Conservation (phyloP, 768 basidiomycete genomes). For the Boletales sp. region DNA sequence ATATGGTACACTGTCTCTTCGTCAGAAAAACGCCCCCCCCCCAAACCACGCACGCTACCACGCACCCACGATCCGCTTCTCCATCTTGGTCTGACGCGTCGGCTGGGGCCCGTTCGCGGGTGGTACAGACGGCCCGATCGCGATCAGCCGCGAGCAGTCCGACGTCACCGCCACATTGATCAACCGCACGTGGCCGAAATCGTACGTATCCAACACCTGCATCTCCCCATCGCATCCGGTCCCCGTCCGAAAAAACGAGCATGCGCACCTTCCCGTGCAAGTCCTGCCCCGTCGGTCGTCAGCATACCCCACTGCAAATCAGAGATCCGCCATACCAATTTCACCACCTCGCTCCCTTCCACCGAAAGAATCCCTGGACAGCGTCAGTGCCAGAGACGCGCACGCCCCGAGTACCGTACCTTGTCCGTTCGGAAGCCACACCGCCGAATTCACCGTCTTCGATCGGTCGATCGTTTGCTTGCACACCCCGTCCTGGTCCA, state of each 20-base stretch:
- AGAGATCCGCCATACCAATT: constrained; percentile 33
- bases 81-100: constrained; percentile 41
- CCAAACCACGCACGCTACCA: neutral
- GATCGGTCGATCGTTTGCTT: constrained; percentile 46
- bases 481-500: constrained; percentile 45
- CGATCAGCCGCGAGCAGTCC: constrained; percentile 43
- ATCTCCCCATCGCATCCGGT: too few species aligned
- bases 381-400: too few species aligned
- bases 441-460: constrained; percentile 41
- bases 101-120: constrained; percentile 43
- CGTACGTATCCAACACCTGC: constrained; percentile 38
- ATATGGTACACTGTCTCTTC: constrained; percentile 44
- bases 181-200: constrained; percentile 41
- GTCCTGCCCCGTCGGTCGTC: constrained; percentile 30
- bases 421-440: constrained; percentile 48
- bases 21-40: too few species aligned
- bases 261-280: constrained; percentile 35
- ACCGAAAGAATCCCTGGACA: constrained; percentile 47
- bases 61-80: constrained; percentile 43
- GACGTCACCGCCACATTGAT: constrained; percentile 50
- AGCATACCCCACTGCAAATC: neutral
- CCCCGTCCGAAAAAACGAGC: neutral
- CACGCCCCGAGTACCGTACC: constrained; percentile 24
- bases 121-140: constrained; percentile 42
- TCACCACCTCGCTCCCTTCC: constrained; percentile 43